A percentile compares a stretch with the other conserved stretches of the same genome.
phyloP scores from a whole-genome alignment of 2,329 filamentous ascomycete genomes.

The Mariannaea sp. region DNA sequence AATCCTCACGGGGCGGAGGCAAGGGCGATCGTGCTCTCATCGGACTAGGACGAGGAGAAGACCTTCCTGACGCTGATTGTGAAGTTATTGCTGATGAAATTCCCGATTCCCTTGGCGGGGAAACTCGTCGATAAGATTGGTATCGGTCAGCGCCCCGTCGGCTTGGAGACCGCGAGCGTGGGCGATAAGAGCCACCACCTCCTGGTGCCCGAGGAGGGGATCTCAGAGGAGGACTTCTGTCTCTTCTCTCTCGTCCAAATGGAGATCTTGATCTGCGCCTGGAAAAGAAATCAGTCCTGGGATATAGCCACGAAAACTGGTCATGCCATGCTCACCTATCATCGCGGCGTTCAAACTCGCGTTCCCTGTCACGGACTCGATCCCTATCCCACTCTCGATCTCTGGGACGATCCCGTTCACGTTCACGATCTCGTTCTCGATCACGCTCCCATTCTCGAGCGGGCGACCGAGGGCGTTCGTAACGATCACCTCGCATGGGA shows the following conservation, averaged over 20 bases:
- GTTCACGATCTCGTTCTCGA: slow-evolving; percentile 41
- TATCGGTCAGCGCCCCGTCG: slow-evolving; percentile 53
- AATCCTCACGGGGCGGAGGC: slow-evolving; percentile 48
- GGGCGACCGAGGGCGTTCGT: slow-evolving; percentile 47
- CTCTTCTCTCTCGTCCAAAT: slow-evolving; percentile 52
- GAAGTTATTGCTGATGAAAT: slow-evolving; percentile 58
- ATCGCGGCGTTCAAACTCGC: slow-evolving; percentile 49
- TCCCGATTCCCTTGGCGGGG: slow-evolving; percentile 55
- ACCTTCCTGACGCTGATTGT: slow-evolving; percentile 55
- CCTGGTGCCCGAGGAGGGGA: slow-evolving; percentile 36
- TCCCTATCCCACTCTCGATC: slow-evolving; percentile 40
- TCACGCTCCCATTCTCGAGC: slow-evolving; percentile 45
- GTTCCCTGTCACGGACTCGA: slow-evolving; percentile 40
- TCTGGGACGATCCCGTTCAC: slow-evolving; percentile 36
- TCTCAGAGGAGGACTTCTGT: slow-evolving; percentile 40
- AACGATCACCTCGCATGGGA: slow-evolving; percentile 44
- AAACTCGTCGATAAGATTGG: slow-evolving; percentile 52
- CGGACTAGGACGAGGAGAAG: slow-evolving; percentile 57
- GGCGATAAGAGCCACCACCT: slow-evolving; percentile 53
- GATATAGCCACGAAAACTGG: not conserved
- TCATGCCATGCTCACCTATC: slow-evolving; percentile 42
- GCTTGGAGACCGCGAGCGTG: slow-evolving; percentile 57
- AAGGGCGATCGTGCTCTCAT: slow-evolving; percentile 54
- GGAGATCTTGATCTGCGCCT: slow-evolving; percentile 62
- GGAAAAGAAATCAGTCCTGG: slow-evolving; percentile 26